A percentile compares a stretch with the other conserved stretches of the same genome.
These are phyloP conservation scores for Medicago arabica DNA, from an alignment of 306 rosid genomes.

Conservation along the genomic window DNA sequence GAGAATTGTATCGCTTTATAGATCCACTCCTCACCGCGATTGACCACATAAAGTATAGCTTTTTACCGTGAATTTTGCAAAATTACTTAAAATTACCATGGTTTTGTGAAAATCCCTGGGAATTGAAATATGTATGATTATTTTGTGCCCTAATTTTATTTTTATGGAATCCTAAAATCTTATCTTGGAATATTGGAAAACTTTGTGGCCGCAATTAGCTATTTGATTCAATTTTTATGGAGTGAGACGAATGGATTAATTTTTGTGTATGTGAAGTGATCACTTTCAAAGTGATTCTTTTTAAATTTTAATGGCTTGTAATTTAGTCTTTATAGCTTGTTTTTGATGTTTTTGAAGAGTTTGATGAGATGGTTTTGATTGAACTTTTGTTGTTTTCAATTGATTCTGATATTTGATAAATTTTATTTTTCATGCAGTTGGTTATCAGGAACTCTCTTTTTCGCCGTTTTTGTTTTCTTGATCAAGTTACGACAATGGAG, in stretches of 20 bases:
- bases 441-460: conserved; percentile 1
- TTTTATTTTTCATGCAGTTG: conserved; percentile 32
- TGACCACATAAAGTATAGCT: no score
- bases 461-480: not conserved
- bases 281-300: not conserved
- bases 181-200: not conserved
- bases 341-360: not conserved
- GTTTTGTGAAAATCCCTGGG: not conserved
- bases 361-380: not conserved
- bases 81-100: not conserved
- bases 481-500: conserved; percentile 58
- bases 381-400: not conserved
- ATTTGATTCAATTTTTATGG: no score
- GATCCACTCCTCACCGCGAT: not conserved
- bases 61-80: not conserved
- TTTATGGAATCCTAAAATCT: not conserved
- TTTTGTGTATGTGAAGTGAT: not conserved
- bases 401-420: conserved; percentile 14
- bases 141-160: not conserved
- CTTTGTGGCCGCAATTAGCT: no score
- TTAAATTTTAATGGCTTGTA: not conserved
- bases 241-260: not conserved
- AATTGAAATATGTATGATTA: not conserved
- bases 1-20: no score
- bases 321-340: not conserved